These are phyloP conservation scores for Clarireedia homoeocarpa DNA, from an alignment of 2,329 filamentous ascomycete genomes.

Conservation along the genomic window DNA sequence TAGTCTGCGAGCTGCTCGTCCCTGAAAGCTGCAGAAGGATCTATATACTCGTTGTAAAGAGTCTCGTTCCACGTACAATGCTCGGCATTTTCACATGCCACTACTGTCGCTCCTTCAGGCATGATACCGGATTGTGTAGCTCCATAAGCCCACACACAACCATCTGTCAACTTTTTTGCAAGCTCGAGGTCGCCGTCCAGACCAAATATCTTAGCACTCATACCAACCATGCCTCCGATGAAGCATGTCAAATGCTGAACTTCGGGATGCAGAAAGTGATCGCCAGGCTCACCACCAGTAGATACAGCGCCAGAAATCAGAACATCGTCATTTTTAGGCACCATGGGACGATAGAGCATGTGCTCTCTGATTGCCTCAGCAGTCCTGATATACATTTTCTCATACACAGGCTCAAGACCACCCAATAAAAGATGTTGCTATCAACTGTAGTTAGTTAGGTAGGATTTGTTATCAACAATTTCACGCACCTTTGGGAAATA, in stretches of 20 bases:
- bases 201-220: conserved; percentile 56
- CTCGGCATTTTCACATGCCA: conserved; percentile 37
- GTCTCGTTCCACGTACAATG: conserved; percentile 28
- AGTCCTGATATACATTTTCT: conserved; percentile 60
- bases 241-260: conserved; percentile 58
- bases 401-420: conserved; percentile 65
- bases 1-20: conserved; percentile 37
- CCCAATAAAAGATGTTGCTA: conserved; percentile 68
- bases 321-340: conserved; percentile 57
- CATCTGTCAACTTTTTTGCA: conserved; percentile 55
- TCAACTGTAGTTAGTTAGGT: conserved; percentile 16
- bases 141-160: conserved; percentile 64
- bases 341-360: conserved; percentile 72
- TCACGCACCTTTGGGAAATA: conserved; percentile 55
- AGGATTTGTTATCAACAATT: not conserved
- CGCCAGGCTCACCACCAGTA: conserved; percentile 37
- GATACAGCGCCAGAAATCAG: conserved; percentile 61
- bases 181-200: conserved; percentile 53
- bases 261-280: conserved; percentile 32
- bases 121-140: conserved; percentile 54
- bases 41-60: conserved; percentile 20
- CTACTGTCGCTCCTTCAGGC: conserved; percentile 46
- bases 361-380: conserved; percentile 62
- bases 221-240: conserved; percentile 61
- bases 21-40: conserved; percentile 36